phyloP scores from a whole-genome alignment of 2,329 filamentous ascomycete genomes.

The Epichloe brachyelytri region DNA sequence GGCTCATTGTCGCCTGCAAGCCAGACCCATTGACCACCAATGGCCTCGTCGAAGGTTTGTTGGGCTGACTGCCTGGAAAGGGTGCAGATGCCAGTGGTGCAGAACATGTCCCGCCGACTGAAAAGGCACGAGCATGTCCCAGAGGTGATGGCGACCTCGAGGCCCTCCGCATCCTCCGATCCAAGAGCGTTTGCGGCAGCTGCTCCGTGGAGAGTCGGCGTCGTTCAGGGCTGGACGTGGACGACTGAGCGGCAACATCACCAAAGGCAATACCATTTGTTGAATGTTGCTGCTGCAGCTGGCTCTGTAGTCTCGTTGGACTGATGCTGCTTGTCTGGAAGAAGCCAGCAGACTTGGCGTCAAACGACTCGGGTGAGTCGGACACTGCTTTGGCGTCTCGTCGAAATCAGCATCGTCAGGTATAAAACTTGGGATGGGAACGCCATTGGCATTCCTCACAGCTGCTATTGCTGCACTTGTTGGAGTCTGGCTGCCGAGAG shows the following conservation, averaged over 20 bases:
- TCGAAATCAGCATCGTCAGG: constrained; percentile 41
- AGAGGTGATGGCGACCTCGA: constrained; percentile 45
- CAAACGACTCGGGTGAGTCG: constrained; percentile 36
- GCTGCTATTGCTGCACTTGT: constrained; percentile 23
- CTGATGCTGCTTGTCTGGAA: constrained; percentile 17
- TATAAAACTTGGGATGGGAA: constrained; percentile 41
- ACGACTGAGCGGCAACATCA: constrained; percentile 27
- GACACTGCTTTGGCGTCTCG: constrained; percentile 26
- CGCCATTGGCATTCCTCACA: constrained; percentile 32
- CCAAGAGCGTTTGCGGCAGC: constrained; percentile 38
- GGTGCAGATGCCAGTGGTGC: constrained; percentile 25
- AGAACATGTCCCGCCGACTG: constrained; percentile 26
- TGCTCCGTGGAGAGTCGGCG: constrained; percentile 41
- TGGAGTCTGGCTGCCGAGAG: constrained; percentile 19
- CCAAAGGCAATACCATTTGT: constrained; percentile 33
- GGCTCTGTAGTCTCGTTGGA: constrained; percentile 11
- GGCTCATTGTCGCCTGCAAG: constrained; percentile 18
- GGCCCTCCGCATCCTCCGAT: constrained; percentile 37
- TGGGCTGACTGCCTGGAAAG: constrained; percentile 21
- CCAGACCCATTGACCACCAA: constrained; percentile 40
- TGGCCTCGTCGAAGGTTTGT: constrained; percentile 27
- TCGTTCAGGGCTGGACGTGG: constrained; percentile 23
- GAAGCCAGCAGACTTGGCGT: constrained; percentile 20
- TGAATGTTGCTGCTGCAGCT: constrained; percentile 13
- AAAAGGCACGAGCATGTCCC: constrained; percentile 34